Percentiles rank a stretch among this genome's conserved stretches.
Conservation (phyloP, 2,329 filamentous ascomycete genomes). For the Cladophialophora yegresii region DNA sequence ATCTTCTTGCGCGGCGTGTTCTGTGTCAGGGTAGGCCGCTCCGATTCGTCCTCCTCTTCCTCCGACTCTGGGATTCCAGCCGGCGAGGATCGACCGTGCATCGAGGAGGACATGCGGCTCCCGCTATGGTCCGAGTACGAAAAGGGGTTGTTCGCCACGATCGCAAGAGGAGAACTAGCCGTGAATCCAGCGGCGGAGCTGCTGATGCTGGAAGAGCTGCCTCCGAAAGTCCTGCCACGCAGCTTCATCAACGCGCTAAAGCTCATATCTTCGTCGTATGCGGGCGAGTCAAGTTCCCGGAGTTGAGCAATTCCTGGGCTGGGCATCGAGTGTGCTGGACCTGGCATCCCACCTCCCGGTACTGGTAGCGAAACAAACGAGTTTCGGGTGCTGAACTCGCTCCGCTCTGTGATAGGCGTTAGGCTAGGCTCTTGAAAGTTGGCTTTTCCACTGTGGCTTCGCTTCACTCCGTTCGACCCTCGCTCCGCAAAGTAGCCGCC, state of each 20-base stretch:
- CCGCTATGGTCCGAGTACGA: slow-evolving; percentile 18
- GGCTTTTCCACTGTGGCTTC: slow-evolving; percentile 71
- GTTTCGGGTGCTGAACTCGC: slow-evolving; percentile 93
- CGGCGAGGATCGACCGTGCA: slow-evolving; percentile 28
- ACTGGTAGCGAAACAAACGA: slow-evolving; percentile 75
- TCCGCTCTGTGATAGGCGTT: slow-evolving; percentile 93
- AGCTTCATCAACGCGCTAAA: slow-evolving; percentile 71
- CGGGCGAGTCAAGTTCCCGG: slow-evolving; percentile 54
- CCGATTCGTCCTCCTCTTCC: slow-evolving; percentile 36
- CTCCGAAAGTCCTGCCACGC: slow-evolving; percentile 75
- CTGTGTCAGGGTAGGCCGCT: slow-evolving; percentile 37
- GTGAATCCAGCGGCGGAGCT: slow-evolving; percentile 49
- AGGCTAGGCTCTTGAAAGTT: slow-evolving; percentile 84
- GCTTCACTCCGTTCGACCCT: slow-evolving; percentile 61
- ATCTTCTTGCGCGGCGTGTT: slow-evolving; percentile 35
- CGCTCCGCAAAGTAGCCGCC: slow-evolving; percentile 88
- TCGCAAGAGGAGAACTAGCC: slow-evolving; percentile 44
- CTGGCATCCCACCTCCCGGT: slow-evolving; percentile 44
- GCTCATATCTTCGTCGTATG: slow-evolving; percentile 68
- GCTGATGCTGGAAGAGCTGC: slow-evolving; percentile 71
- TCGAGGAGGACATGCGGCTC: slow-evolving; percentile 24
- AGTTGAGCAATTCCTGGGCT: slow-evolving; percentile 78
- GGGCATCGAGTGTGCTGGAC: slow-evolving; percentile 57
- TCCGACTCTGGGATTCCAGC: slow-evolving; percentile 37
- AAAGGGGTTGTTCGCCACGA: slow-evolving; percentile 38